Percentiles rank a stretch among this genome's conserved stretches.
Conservation (phyloP, 345 rosid genomes). For the Populus davidiana region DNA sequence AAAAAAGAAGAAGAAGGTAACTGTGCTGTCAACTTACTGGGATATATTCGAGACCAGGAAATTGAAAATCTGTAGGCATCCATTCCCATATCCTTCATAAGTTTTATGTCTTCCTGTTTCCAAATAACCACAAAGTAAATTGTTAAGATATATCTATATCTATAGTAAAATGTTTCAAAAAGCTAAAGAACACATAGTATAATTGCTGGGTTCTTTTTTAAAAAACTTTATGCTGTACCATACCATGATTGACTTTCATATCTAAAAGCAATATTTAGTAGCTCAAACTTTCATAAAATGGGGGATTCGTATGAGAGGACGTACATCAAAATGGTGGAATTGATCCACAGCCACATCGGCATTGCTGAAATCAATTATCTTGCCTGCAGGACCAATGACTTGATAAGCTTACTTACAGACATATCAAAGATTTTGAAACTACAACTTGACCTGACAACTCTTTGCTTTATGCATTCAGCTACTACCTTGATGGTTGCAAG, state of each 20-base stretch:
- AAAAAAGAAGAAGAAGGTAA: not conserved
- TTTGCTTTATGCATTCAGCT: not conserved
- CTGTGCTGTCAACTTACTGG: slow-evolving; percentile 41
- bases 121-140: not conserved
- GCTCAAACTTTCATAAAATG: not conserved
- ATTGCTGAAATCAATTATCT: slow-evolving; percentile 58
- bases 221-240: not conserved
- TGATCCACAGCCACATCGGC: slow-evolving; percentile 94
- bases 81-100: slow-evolving; percentile 95
- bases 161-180: too few relatives aligned
- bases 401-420: not conserved
- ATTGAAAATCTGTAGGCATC: slow-evolving; percentile 89
- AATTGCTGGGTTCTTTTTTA: not conserved
- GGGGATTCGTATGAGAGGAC: not conserved
- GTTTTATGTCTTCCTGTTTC: slow-evolving; percentile 78
- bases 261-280: not conserved
- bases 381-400: slow-evolving; percentile 40
- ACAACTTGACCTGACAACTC: not conserved
- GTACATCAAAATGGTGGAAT: slow-evolving; percentile 74
- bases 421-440: not conserved
- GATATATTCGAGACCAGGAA: slow-evolving; percentile 90
- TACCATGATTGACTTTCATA: not conserved
- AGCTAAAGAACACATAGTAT: not conserved
- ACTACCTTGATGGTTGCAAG: not conserved
- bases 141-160: not conserved